phyloP scores from a whole-genome alignment of 176 grass and related monocot species.

The Oryza punctata region DNA sequence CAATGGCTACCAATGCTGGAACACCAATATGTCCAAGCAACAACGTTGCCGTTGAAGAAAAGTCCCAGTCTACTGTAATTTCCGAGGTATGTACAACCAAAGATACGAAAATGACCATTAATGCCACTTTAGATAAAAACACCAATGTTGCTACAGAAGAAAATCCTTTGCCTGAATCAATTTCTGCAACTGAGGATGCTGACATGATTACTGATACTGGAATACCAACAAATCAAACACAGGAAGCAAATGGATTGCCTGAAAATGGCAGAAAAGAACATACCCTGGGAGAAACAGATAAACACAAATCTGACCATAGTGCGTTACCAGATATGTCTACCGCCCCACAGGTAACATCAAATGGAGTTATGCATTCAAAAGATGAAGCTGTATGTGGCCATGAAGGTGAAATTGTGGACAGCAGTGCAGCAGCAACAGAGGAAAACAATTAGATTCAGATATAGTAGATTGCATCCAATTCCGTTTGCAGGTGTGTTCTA shows the following conservation, averaged over 20 bases:
- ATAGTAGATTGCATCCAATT: conserved; percentile 44
- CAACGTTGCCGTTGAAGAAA: conserved; percentile 31
- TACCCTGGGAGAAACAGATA: conserved; percentile 20
- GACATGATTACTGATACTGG: neutral
- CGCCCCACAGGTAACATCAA: conserved; percentile 25
- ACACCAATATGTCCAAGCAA: conserved; percentile 31
- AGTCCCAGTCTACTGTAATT: conserved; percentile 11
- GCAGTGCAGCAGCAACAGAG: conserved; percentile 36
- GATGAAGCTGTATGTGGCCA: conserved; percentile 37
- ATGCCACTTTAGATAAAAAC: conserved; percentile 36
- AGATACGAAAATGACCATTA: conserved; percentile 24
- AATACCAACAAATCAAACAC: conserved; percentile 41
- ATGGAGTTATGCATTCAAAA: conserved; percentile 34
- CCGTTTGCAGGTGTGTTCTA: conserved; percentile 60
- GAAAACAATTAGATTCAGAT: conserved; percentile 45
- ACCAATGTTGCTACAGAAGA: conserved; percentile 25
- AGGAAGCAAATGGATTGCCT: conserved; percentile 12
- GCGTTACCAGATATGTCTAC: conserved; percentile 4
- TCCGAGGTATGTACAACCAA: conserved; percentile 8
- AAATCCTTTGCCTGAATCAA: conserved; percentile 32
- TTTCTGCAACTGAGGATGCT: conserved; percentile 16
- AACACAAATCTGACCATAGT: conserved; percentile 25
- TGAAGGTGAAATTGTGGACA: conserved; percentile 38
- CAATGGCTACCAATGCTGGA: conserved; percentile 25
- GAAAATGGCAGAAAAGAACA: conserved; percentile 18